Percentiles rank a stretch among this genome's conserved stretches.
Conservation (phyloP, 176 grass and related monocot genomes). For the Hordeum marinum region DNA sequence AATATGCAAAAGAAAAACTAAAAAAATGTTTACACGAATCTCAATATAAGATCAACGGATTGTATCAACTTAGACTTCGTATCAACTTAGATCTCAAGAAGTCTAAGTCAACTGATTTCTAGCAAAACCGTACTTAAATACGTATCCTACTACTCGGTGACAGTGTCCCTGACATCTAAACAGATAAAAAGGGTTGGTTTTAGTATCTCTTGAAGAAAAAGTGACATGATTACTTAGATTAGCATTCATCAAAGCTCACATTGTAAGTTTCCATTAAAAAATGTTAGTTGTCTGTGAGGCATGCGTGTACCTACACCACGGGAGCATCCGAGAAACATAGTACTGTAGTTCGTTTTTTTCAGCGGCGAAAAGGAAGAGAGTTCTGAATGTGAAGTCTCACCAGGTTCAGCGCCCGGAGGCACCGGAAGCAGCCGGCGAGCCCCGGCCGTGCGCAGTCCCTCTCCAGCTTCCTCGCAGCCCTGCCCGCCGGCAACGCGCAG, state of each 20-base stretch:
- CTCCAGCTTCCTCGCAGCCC: conserved; percentile 45
- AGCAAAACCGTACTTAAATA: no score
- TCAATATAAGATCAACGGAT: no score
- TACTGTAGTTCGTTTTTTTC: background rate
- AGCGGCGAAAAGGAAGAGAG: background rate
- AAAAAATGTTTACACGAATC: no score
- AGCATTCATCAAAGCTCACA: background rate
- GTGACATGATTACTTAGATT: background rate
- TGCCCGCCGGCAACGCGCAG: conserved; percentile 40
- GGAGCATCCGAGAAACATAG: background rate
- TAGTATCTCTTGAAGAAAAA: background rate
- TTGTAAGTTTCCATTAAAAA: background rate
- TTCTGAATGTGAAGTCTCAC: conserved; percentile 1
- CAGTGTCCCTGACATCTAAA: background rate
- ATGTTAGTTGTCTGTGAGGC: background rate
- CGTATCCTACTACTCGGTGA: background rate
- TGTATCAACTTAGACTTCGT: no score
- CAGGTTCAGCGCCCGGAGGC: conserved; percentile 67
- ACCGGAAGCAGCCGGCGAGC: conserved; percentile 57
- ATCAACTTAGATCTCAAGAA: no score
- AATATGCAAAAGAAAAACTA: no score
- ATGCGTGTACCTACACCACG: background rate
- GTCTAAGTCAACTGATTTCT: no score
- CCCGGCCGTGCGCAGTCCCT: conserved; percentile 47
- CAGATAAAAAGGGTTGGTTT: background rate